Evolutionary conservation across 2,329 filamentous ascomycete genomes (phyloP).

Genomic region (Penicillium fuscoglaucum): DNA sequence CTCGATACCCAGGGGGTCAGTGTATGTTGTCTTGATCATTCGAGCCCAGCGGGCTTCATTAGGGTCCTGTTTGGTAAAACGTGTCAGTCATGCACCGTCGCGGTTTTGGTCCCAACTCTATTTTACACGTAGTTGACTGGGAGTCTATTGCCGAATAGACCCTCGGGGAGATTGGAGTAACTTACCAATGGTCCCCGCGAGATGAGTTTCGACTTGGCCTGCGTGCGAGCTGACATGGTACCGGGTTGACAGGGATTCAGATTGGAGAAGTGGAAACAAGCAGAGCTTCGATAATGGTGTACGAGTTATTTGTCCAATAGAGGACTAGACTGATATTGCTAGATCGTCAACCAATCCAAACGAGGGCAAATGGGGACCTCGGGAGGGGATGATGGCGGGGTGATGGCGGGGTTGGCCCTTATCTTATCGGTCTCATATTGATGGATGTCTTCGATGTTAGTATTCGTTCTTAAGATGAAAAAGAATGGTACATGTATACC

Average conservation of each 20-base stretch:
- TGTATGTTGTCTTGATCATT: slow-evolving; percentile 46
- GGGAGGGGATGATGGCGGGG: slow-evolving; percentile 3
- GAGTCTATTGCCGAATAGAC: background rate
- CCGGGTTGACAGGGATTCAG: background rate
- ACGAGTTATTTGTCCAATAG: background rate
- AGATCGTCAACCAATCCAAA: background rate
- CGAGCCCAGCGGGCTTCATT: slow-evolving; percentile 45
- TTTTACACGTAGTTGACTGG: background rate
- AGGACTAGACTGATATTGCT: background rate
- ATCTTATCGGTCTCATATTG: slow-evolving; percentile 7
- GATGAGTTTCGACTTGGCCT: slow-evolving; percentile 33
- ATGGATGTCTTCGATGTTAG: background rate
- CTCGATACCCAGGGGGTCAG: slow-evolving; percentile 44
- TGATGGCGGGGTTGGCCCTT: slow-evolving; percentile 11
- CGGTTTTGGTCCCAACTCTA: background rate
- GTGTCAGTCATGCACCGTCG: background rate
- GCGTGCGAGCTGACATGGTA: slow-evolving; percentile 25
- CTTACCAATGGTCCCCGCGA: slow-evolving; percentile 39
- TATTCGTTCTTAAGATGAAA: background rate
- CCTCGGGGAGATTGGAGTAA: background rate
- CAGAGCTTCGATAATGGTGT: background rate
- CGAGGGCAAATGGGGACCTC: background rate
- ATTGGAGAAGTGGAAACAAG: background rate
- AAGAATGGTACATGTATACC: background rate
- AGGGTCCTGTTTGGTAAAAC: slow-evolving; percentile 30